Evolutionary conservation across 345 rosid genomes (phyloP).

Genomic region (Moricandia arvensis): DNA sequence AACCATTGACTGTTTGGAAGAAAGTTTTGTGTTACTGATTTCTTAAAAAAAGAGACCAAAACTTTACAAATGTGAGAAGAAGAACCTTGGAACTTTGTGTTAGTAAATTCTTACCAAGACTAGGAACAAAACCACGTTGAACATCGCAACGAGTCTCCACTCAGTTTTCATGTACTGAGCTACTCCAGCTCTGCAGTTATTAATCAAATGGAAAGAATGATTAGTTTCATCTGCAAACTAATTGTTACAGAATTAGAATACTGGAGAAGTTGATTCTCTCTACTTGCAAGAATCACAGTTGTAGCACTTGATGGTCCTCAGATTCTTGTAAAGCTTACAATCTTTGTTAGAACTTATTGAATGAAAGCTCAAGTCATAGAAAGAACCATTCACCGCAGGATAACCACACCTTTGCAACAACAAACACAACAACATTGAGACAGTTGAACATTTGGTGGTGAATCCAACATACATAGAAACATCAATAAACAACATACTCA

Average conservation of each 20-base stretch:
- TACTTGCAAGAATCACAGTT: conserved; percentile 97
- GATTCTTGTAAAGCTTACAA: conserved; percentile 80
- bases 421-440: conserved; percentile 3
- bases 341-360: conserved; percentile 76
- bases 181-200: conserved; percentile 76
- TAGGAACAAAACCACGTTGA: conserved; percentile 64
- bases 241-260: background rate
- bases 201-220: too few relatives aligned
- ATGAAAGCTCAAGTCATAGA: conserved; percentile 87
- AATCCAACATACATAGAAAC: background rate
- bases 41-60: background rate
- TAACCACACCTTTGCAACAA: conserved; percentile 72
- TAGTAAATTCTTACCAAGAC: conserved; percentile 57
- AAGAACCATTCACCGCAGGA: conserved; percentile 68
- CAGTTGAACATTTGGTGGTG: too few relatives aligned
- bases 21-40: background rate
- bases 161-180: conserved; percentile 93
- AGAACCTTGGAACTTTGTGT: background rate
- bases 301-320: conserved; percentile 70
- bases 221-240: background rate
- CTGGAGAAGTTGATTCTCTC: conserved; percentile 8
- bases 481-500: conserved; percentile 44
- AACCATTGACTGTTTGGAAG: conserved; percentile 51
- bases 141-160: conserved; percentile 89
- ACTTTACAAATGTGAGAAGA: background rate